Evolutionary conservation across 176 grass and related monocot species (phyloP), one percentile per base, ranked within the genome.

Genomic region (Puya raimondii): DNA sequence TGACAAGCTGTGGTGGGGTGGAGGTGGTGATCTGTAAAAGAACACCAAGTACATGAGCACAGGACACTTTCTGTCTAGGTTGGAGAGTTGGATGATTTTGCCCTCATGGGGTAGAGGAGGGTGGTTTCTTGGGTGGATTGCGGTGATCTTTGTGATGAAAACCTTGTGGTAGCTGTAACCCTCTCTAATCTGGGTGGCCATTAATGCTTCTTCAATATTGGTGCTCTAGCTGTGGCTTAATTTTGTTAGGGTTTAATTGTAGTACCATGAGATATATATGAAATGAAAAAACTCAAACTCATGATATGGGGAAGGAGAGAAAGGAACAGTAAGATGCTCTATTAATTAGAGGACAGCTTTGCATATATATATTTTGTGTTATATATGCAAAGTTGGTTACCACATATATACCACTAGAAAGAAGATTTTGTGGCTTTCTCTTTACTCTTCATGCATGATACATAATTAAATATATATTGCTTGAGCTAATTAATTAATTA

Each of bases 11-110:
- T 59, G 25, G 15, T 72, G 69, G 51, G 27, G 65, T 25, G 74
- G 18, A n/a, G 51, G 33, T 22, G 51, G 25, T 69, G 74, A 61
- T 77, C 74, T 68, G 74, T 77, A 77, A 77, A 77, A 77, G 74
- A 77, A 77, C 49, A 77, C 51, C 74, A 68, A 77, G 74, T 77
- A 77, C 74, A 77, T 68, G 51, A 77, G 65, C 23, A 53, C 18
- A 9, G 74, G 74, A 10, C 74, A 77, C 65, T 77, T 68, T 59
- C 52, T 77, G 74, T 77, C 74, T 47, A 77, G 74, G 29, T 69
- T 69, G n/a, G 74, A 77, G 74, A 77, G 74, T 12, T 25, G 65
- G 51, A 77, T 57, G 51, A 68, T 16, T 59, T 42, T 72, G 26
- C 23, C 53, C 25, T 72, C 70, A 18, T 58, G 51, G 25, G 67